These are phyloP conservation scores for Glycine latifolia DNA, from an alignment of 306 rosid species.

Conservation along the genomic window DNA sequence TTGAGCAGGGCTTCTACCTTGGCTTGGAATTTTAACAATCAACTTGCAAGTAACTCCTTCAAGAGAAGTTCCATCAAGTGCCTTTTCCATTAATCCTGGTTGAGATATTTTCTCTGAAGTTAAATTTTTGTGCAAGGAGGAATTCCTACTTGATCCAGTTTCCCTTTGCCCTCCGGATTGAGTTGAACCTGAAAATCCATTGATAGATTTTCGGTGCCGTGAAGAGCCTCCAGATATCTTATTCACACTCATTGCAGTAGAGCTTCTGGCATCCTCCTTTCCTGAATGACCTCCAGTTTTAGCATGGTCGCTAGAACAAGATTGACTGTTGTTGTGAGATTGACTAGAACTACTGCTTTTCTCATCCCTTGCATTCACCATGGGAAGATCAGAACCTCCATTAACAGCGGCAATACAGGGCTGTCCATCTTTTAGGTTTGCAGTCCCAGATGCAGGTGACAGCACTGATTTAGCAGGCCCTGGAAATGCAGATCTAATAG, in stretches of 20 bases:
- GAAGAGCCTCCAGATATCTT: constrained; percentile 73
- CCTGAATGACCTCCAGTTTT: constrained; percentile 66
- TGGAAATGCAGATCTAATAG: constrained; percentile 44
- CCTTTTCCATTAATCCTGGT: constrained; percentile 57
- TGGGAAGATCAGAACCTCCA: constrained; percentile 66
- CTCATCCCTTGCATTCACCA: constrained; percentile 79
- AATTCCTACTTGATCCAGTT: constrained; percentile 60
- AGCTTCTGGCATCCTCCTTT: constrained; percentile 80
- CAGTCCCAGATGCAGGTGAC: constrained; percentile 51
- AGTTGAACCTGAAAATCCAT: constrained; percentile 61
- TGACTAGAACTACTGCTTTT: constrained; percentile 89
- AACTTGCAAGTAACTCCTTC: constrained; percentile 67
- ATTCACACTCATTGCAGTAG: constrained; percentile 70
- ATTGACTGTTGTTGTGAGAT: constrained; percentile 78
- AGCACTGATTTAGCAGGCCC: constrained; percentile 54
- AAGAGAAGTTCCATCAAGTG: constrained; percentile 55
- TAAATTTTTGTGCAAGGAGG: constrained; percentile 48
- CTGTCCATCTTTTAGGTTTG: constrained; percentile 56
- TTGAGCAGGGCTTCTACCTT: constrained; percentile 67
- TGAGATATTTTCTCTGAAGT: constrained; percentile 49
- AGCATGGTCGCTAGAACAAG: constrained; percentile 74
- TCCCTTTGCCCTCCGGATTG: constrained; percentile 64
- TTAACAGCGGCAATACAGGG: constrained; percentile 47
- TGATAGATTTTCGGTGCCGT: constrained; percentile 67
- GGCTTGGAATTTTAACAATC: constrained; percentile 76